Base-by-base conservation (phyloP, 2,329 filamentous ascomycete species). In the Xylaria sp. region DNA sequence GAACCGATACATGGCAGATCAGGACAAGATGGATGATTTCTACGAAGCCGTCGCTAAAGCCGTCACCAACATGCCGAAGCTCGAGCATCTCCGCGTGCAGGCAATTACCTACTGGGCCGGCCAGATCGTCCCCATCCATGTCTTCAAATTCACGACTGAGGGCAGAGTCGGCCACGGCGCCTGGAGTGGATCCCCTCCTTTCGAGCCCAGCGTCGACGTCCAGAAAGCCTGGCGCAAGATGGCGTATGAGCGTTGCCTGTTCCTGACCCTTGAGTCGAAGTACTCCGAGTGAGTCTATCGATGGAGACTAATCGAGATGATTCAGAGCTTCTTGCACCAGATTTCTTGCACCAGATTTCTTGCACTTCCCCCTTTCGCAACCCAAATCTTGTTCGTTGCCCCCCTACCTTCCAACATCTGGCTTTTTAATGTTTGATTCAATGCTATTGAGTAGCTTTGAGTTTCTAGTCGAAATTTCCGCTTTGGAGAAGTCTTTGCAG, bases 11-110 rank as follows among this genome's bases (percentile, higher is more conserved):
- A 63, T 54, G 5, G 53, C 58, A 2, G n/a, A 62, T 10, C 58
- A 59, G 31, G 15, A 62, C 3, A 65, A 59, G 53, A 65, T 66
- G 66, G 58, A 68, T 31, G 20, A 38, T 2, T 66, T 66, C 33
- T 68, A 68, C 44, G 17, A 9, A 3, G 38, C 54, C 13, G 36
- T 66, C 5, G 53, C 49, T 29, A 62, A 63, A 42, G 66, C 66
- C 22, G 54, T 68, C 25, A n/a, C 31, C 3, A 58, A 66, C 2
- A 66, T 68, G 62, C 66, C 66, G 31, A 62, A 66, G 42, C 31
- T 68, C 3, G 17, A 59, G 39, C 29, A 49, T 29, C 10, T 68
- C 13, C 54, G 42, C 22, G 2, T 50, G 6, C 62, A 68, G 31
- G 66, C 66, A 38, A 22, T 65, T 22, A 65, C 54, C 1, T 68